Conservation (phyloP, 2,329 filamentous ascomycete species). For the Drechslerella coelobrocha region DNA sequence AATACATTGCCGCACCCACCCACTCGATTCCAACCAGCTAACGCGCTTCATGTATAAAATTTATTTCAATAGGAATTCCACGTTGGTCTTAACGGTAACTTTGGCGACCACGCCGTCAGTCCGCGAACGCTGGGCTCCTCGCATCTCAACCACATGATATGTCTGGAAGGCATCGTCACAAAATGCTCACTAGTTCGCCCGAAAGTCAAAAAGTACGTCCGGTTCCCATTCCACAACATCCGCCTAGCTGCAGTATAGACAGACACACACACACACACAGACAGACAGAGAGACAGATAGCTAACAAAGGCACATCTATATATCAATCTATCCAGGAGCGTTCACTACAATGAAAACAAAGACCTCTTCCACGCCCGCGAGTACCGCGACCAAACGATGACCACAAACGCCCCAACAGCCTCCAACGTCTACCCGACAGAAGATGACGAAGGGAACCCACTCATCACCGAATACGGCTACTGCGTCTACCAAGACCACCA, state of each 20-base stretch:
- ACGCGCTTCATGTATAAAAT: not conserved
- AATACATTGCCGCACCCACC: no score
- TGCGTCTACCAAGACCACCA: slow-evolving; percentile 96
- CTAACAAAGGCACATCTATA: no score
- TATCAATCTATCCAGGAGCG: slow-evolving; percentile 58
- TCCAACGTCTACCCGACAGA: slow-evolving; percentile 60
- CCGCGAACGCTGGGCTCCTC: slow-evolving; percentile 87
- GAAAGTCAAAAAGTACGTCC: slow-evolving; percentile 78
- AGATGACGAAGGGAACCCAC: slow-evolving; percentile 80
- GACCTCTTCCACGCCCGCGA: slow-evolving; percentile 86
- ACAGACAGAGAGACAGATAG: no score
- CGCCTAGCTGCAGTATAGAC: not conserved
- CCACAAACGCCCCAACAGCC: slow-evolving; percentile 80
- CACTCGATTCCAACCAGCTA: not conserved
- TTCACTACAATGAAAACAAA: slow-evolving; percentile 90
- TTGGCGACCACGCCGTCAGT: slow-evolving; percentile 93
- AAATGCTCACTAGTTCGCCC: slow-evolving; percentile 93
- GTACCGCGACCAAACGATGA: slow-evolving; percentile 98
- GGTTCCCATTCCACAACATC: not conserved
- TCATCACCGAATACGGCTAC: slow-evolving; percentile 94
- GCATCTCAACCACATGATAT: slow-evolving; percentile 95
- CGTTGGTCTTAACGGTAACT: slow-evolving; percentile 95
- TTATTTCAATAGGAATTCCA: slow-evolving; percentile 77
- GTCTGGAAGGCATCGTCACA: slow-evolving; percentile 95
- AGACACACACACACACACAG: no score